phyloP scores from a whole-genome alignment of 805 yeast species.

The Lipomyces sp. region DNA sequence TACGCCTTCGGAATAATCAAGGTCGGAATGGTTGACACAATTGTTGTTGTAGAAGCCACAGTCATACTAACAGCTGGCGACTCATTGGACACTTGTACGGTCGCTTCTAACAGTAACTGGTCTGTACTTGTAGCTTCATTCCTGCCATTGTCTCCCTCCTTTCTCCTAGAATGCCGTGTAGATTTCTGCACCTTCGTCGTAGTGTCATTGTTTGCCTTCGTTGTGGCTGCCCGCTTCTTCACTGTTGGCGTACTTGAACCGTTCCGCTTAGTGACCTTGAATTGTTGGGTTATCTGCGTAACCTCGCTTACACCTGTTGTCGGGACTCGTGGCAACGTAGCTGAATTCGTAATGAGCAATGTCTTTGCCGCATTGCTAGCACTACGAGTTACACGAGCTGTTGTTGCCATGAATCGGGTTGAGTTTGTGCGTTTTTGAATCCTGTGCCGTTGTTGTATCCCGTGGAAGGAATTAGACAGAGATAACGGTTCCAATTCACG shows the following conservation, averaged over 20 bases:
- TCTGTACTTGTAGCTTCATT: not conserved
- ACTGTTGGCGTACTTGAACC: not conserved
- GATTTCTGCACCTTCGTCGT: constrained; percentile 4
- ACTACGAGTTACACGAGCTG: constrained; percentile 6
- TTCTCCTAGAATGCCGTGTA: not conserved
- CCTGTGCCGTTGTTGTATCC: no score
- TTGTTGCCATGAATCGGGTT: not conserved
- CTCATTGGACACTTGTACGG: not conserved
- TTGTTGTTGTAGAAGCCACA: not conserved
- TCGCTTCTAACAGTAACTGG: not conserved
- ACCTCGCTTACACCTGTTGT: not conserved
- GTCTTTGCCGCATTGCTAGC: not conserved
- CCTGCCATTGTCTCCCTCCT: not conserved
- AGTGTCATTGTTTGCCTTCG: not conserved
- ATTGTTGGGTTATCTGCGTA: not conserved
- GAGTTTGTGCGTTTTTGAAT: not conserved
- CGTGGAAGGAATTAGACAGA: no score
- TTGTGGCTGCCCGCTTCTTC: not conserved
- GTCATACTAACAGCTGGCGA: not conserved
- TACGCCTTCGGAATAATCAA: constrained; percentile 47
- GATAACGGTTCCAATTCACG: no score
- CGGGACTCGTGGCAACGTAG: not conserved
- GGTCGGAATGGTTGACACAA: constrained; percentile 48
- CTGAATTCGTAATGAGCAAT: not conserved
- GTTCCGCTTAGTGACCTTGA: constrained; percentile 2